A percentile compares a stretch with the other conserved stretches of the same genome.
These are phyloP conservation scores for Carex kokanica DNA, from an alignment of 176 grass and related monocot species.

Conservation along the genomic window DNA sequence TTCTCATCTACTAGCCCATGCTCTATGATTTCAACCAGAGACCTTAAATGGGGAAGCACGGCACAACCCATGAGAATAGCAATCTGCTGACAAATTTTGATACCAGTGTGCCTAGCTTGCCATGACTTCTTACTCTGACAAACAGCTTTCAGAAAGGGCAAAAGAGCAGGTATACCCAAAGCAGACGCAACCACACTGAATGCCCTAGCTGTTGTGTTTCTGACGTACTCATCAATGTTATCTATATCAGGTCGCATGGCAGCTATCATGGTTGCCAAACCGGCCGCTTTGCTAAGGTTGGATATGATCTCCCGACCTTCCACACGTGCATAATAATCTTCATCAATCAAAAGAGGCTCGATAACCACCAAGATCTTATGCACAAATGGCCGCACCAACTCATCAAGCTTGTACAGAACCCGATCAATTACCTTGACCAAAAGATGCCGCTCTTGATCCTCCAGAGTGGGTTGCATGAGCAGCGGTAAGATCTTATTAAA, in stretches of 20 bases:
- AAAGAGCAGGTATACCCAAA: conserved; percentile 80
- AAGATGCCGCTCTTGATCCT: conserved; percentile 95
- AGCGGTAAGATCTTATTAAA: conserved; percentile 97
- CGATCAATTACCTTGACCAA: conserved; percentile 96
- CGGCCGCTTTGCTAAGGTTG: conserved; percentile 97
- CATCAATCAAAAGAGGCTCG: conserved; percentile 89
- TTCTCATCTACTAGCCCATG: conserved; percentile 90
- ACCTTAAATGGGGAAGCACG: conserved; percentile 88
- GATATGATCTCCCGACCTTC: conserved; percentile 95
- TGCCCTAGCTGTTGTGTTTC: conserved; percentile 92
- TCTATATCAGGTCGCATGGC: conserved; percentile 97
- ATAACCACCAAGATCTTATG: conserved; percentile 99
- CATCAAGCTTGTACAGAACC: conserved; percentile 96
- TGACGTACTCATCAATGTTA: conserved; percentile 97
- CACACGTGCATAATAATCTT: conserved; percentile 98
- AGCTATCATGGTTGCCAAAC: conserved; percentile 96
- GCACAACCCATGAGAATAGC: conserved; percentile 98
- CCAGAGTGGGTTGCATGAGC: conserved; percentile 94
- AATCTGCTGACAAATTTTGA: conserved; percentile 96
- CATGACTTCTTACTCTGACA: conserved; percentile 96
- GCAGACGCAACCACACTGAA: conserved; percentile 98
- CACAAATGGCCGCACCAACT: conserved; percentile 92
- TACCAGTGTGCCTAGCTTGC: conserved; percentile 84
- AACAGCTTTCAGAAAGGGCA: conserved; percentile 78
- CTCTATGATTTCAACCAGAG: conserved; percentile 93